Conservation (phyloP, 2,329 filamentous ascomycete species). For the Aureobasidium uvarum region DNA sequence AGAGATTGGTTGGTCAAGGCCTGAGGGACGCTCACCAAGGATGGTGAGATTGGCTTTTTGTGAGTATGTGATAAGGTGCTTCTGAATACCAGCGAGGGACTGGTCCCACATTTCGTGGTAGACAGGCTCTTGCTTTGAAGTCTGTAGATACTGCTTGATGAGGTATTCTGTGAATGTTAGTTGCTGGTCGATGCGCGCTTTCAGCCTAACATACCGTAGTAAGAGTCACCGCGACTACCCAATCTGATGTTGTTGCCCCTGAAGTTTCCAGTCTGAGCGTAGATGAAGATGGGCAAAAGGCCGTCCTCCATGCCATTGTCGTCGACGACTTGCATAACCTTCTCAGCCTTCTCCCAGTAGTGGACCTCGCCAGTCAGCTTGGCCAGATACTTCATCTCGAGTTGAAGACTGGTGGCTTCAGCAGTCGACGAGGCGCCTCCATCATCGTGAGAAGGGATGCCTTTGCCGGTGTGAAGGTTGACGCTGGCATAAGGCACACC, state of each 20-base stretch:
- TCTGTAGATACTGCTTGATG: conserved; percentile 97
- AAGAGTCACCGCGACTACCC: conserved; percentile 92
- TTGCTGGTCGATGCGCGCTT: conserved; percentile 26
- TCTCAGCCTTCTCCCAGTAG: conserved; percentile 91
- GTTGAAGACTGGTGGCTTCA: conserved; percentile 85
- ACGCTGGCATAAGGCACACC: conserved; percentile 90
- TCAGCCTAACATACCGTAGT: conserved; percentile 62
- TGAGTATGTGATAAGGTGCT: conserved; percentile 89
- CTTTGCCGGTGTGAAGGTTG: conserved; percentile 73
- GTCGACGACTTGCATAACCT: conserved; percentile 87
- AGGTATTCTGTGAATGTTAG: conserved; percentile 67
- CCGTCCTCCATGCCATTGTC: conserved; percentile 76
- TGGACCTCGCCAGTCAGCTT: conserved; percentile 89
- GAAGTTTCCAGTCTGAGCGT: conserved; percentile 75
- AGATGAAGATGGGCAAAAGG: conserved; percentile 87
- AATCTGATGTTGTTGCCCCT: conserved; percentile 82
- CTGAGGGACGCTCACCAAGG: conserved; percentile 78
- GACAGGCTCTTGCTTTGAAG: conserved; percentile 76
- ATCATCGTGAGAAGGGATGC: conserved; percentile 78
- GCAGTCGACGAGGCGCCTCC: conserved; percentile 89
- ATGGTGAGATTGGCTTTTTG: conserved; percentile 78
- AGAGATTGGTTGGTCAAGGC: conserved; percentile 63
- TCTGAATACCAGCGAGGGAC: conserved; percentile 77
- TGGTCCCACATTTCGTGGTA: conserved; percentile 95
- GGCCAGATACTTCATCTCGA: conserved; percentile 96